A percentile compares a stretch with the other conserved stretches of the same genome.
phyloP scores from a whole-genome alignment of 495 filamentous ascomycete species.

The Neurospora africana region DNA sequence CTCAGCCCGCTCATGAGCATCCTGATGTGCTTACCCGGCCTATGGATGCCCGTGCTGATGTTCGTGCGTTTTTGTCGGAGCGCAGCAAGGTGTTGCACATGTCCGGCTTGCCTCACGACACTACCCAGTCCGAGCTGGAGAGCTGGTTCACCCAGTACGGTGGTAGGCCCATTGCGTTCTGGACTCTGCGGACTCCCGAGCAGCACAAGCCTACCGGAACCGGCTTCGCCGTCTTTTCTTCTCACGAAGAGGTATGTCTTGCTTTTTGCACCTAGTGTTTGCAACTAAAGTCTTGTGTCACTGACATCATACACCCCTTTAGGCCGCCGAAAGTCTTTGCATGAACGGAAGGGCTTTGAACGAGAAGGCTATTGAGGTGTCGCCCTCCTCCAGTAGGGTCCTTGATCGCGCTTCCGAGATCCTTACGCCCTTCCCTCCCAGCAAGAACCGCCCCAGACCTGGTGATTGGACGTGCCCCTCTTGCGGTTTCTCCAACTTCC shows the following conservation, averaged over 20 bases:
- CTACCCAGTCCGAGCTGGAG: slow-evolving; percentile 94
- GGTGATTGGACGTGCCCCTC: slow-evolving; percentile 99
- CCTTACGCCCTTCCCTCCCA: slow-evolving; percentile 90
- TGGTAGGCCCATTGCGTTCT: slow-evolving; percentile 97
- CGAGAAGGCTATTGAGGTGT: slow-evolving; percentile 97
- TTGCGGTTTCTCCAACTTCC: slow-evolving; percentile 88
- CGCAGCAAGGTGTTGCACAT: slow-evolving; percentile 96
- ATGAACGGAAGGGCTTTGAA: slow-evolving; percentile 98
- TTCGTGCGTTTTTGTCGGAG: slow-evolving; percentile 90
- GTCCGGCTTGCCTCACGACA: slow-evolving; percentile 93
- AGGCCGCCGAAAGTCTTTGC: slow-evolving; percentile 93
- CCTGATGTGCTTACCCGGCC: slow-evolving; percentile 87
- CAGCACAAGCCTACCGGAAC: slow-evolving; percentile 98
- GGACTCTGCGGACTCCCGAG: slow-evolving; percentile 94
- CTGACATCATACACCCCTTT: slow-evolving; percentile 6
- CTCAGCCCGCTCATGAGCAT: slow-evolving; percentile 84
- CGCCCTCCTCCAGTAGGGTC: slow-evolving; percentile 88
- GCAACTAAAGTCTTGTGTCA: not conserved
- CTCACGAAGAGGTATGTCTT: slow-evolving; percentile 88
- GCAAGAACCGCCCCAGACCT: slow-evolving; percentile 93
- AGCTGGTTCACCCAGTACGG: slow-evolving; percentile 99
- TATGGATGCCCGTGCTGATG: slow-evolving; percentile 94
- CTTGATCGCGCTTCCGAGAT: slow-evolving; percentile 92
- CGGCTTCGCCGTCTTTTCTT: slow-evolving; percentile 96
- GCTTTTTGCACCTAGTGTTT: not conserved